Conservation (phyloP, 805 yeast genomes). For the Cyberlindnera samutprakarnensis region DNA sequence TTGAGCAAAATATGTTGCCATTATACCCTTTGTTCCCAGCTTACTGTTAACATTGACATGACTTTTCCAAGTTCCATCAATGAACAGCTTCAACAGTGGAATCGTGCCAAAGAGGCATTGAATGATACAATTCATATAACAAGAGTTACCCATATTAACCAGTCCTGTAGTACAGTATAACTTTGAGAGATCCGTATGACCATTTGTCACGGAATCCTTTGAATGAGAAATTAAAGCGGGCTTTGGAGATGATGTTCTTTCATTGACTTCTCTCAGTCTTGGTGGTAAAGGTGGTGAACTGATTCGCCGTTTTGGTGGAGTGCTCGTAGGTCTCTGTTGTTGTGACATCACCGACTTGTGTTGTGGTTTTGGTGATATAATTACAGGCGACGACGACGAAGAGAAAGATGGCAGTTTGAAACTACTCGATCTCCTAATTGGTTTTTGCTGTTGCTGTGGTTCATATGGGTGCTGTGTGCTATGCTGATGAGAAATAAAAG, state of each 20-base stretch:
- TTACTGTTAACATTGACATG: slow-evolving; percentile 67
- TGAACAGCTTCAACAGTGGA: slow-evolving; percentile 54
- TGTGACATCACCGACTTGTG: not conserved
- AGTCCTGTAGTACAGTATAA: slow-evolving; percentile 56
- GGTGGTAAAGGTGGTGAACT: slow-evolving; percentile 6
- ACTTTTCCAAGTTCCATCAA: slow-evolving; percentile 49
- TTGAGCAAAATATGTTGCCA: slow-evolving; percentile 62
- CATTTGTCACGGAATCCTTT: not conserved
- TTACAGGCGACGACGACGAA: slow-evolving; percentile 1
- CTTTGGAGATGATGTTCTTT: slow-evolving; percentile 5
- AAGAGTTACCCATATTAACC: slow-evolving; percentile 79
- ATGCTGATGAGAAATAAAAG: slow-evolving; percentile 1
- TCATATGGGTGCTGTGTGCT: slow-evolving; percentile 5
- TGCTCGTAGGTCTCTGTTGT: not conserved
- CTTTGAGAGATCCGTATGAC: slow-evolving; percentile 3
- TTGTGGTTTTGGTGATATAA: not conserved
- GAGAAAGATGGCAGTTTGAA: slow-evolving; percentile 5
- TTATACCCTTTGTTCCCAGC: slow-evolving; percentile 73
- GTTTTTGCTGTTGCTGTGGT: slow-evolving; percentile 5
- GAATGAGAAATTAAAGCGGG: slow-evolving; percentile 4
- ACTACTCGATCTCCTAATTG: slow-evolving; percentile 6
- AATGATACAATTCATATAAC: slow-evolving; percentile 87
- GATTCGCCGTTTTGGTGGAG: no score
- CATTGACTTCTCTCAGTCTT: not conserved
- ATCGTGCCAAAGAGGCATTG: slow-evolving; percentile 79